Conservation (phyloP, 805 yeast genomes). For the Scheffersomyces lignosus region DNA sequence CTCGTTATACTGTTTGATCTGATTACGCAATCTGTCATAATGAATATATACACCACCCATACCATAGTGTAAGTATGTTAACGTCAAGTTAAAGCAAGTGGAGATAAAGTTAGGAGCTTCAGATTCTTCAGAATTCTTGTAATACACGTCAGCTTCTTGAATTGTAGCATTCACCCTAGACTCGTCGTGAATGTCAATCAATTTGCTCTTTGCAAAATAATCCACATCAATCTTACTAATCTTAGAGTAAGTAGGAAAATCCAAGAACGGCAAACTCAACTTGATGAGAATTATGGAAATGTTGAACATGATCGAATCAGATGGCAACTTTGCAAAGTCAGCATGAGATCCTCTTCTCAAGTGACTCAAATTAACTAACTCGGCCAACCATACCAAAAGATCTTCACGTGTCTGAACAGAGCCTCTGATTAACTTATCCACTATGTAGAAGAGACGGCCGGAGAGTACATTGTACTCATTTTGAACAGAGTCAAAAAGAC, state of each 20-base stretch:
- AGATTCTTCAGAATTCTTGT: slow-evolving; percentile 38
- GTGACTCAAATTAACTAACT: slow-evolving; percentile 78
- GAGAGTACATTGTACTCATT: slow-evolving; percentile 59
- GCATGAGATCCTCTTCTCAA: slow-evolving; percentile 86
- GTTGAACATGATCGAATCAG: slow-evolving; percentile 83
- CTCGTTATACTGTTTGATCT: slow-evolving; percentile 49
- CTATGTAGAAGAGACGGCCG: slow-evolving; percentile 65
- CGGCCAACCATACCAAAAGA: slow-evolving; percentile 68
- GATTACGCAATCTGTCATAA: slow-evolving; percentile 53
- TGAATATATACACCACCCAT: slow-evolving; percentile 70
- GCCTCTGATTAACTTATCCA: slow-evolving; percentile 75
- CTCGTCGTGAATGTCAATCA: slow-evolving; percentile 74
- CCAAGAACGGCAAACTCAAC: slow-evolving; percentile 83
- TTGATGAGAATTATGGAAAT: slow-evolving; percentile 64
- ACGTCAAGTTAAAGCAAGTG: slow-evolving; percentile 79
- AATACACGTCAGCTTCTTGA: slow-evolving; percentile 64
- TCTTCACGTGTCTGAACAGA: slow-evolving; percentile 62
- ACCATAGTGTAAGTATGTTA: slow-evolving; percentile 85
- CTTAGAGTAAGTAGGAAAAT: slow-evolving; percentile 56
- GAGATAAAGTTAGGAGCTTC: slow-evolving; percentile 74
- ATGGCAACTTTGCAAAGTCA: slow-evolving; percentile 60
- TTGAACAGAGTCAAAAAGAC: slow-evolving; percentile 60
- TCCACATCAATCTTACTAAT: slow-evolving; percentile 74
- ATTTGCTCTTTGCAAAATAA: slow-evolving; percentile 55
- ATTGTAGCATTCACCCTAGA: slow-evolving; percentile 78